Percentiles rank a stretch among this genome's conserved stretches.
Evolutionary conservation across 345 rosid genomes (phyloP).

Genomic region (Populus deltoides): DNA sequence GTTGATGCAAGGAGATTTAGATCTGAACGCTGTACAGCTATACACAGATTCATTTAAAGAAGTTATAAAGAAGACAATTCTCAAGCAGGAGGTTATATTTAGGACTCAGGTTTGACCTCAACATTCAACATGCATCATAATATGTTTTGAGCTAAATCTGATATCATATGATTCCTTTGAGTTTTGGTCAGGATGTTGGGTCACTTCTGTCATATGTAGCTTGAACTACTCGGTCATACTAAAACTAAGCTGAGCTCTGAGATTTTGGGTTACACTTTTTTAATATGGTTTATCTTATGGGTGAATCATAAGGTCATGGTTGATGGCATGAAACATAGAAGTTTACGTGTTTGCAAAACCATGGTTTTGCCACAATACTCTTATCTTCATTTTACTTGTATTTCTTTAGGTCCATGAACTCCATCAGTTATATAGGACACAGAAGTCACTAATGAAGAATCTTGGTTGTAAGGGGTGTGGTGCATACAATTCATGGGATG

Average conservation of each 20-base stretch:
- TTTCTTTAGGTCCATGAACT: conserved; percentile 45
- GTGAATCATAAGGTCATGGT: background rate
- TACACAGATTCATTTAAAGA: conserved; percentile 27
- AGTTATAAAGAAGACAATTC: conserved; percentile 38
- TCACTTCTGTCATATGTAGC: background rate
- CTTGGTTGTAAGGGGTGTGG: conserved; percentile 16
- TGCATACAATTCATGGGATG: conserved; percentile 22
- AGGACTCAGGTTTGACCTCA: conserved; percentile 40
- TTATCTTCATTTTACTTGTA: conserved; percentile 6
- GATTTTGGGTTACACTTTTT: background rate
- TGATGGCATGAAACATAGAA: background rate
- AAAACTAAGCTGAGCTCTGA: background rate
- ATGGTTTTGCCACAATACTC: background rate
- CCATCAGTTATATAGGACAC: conserved; percentile 37
- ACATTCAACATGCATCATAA: background rate
- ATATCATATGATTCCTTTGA: conserved; percentile 1
- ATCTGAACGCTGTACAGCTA: conserved; percentile 27
- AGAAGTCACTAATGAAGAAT: conserved; percentile 41
- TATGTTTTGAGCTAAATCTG: background rate
- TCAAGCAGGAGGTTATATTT: conserved; percentile 41
- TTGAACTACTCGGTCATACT: background rate
- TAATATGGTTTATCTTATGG: background rate
- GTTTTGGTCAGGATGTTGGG: background rate
- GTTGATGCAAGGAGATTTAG: conserved; percentile 33
- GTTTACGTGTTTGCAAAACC: background rate